A percentile compares a stretch with the other conserved stretches of the same genome.
Conservation (phyloP, 2,329 filamentous ascomycete species). For the Venturia nashicola region DNA sequence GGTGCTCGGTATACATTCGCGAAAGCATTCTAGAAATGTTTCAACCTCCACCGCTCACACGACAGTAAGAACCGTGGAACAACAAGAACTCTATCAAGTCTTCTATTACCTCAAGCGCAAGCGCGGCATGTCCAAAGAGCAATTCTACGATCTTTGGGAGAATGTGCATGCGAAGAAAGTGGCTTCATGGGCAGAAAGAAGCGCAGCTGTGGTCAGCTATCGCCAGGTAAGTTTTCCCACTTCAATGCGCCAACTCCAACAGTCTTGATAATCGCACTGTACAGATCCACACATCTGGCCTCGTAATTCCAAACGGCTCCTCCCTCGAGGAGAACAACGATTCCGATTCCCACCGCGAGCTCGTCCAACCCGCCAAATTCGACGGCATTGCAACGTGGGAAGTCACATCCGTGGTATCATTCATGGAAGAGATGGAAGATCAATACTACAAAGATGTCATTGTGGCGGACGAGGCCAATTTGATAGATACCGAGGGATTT, state of each 20-base stretch:
- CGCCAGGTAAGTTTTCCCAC: slow-evolving; percentile 17
- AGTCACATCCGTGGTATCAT: slow-evolving; percentile 17
- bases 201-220: slow-evolving; percentile 20
- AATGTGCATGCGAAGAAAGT: slow-evolving; percentile 22
- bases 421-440: slow-evolving; percentile 19
- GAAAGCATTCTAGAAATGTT: background rate
- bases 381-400: slow-evolving; percentile 20
- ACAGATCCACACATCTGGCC: slow-evolving; percentile 14
- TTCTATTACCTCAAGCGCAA: slow-evolving; percentile 18
- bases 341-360: slow-evolving; percentile 9
- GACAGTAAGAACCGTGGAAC: background rate
- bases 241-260: background rate
- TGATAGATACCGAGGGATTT: slow-evolving; percentile 19
- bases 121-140: slow-evolving; percentile 17
- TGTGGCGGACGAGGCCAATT: slow-evolving; percentile 18
- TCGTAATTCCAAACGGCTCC: slow-evolving; percentile 12
- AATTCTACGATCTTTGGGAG: slow-evolving; percentile 26
- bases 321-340: slow-evolving; percentile 15
- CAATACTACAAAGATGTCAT: slow-evolving; percentile 21
- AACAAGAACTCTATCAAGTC: slow-evolving; percentile 13
- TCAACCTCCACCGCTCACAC: no score
- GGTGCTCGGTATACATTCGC: background rate
- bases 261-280: background rate
- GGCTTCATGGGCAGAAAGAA: slow-evolving; percentile 22
- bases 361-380: slow-evolving; percentile 13